Evolutionary conservation across 108 stramenopile species (phyloP).

Genomic region (Conticribra guillardii): DNA sequence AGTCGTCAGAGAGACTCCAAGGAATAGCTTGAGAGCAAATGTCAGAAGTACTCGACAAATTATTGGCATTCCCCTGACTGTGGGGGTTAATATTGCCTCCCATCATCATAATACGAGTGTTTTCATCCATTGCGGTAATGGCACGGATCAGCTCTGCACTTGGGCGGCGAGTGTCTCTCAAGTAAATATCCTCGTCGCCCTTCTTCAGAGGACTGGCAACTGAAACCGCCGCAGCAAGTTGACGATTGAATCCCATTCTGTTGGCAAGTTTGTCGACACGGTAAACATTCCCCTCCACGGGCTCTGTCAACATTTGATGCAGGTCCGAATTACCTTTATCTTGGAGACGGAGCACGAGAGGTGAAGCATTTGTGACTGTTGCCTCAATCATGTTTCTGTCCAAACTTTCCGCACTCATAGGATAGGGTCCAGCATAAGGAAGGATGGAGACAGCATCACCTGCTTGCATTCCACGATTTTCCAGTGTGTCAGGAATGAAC

Average conservation of each 20-base stretch:
- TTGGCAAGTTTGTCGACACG: constrained; percentile 93
- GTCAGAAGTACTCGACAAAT: constrained; percentile 84
- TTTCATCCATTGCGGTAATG: constrained; percentile 95
- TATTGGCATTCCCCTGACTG: constrained; percentile 19
- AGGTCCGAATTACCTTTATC: constrained; percentile 84
- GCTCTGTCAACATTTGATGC: constrained; percentile 76
- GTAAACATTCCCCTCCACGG: constrained; percentile 83
- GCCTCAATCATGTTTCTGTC: constrained; percentile 94
- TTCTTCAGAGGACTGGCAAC: constrained; percentile 69
- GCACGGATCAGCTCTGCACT: constrained; percentile 80
- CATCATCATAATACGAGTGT: constrained; percentile 78
- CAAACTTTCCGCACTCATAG: constrained; percentile 89
- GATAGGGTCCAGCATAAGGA: constrained; percentile 91
- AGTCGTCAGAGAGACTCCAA: constrained; percentile 69
- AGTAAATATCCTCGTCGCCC: constrained; percentile 39
- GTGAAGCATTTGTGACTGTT: constrained; percentile 81
- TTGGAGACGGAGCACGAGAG: constrained; percentile 84
- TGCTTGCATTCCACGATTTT: constrained; percentile 89
- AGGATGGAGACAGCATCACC: constrained; percentile 91
- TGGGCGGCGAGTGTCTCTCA: constrained; percentile 66
- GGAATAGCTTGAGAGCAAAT: constrained; percentile 88
- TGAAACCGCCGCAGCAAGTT: constrained; percentile 79
- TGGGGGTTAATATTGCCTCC: constrained; percentile 56
- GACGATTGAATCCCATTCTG: constrained; percentile 93
- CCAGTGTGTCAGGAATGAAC: constrained; percentile 88